Evolutionary conservation across 192 early-diverging fungal genomes (phyloP).

Genomic region (Rhizoclosmatium sp.): DNA sequence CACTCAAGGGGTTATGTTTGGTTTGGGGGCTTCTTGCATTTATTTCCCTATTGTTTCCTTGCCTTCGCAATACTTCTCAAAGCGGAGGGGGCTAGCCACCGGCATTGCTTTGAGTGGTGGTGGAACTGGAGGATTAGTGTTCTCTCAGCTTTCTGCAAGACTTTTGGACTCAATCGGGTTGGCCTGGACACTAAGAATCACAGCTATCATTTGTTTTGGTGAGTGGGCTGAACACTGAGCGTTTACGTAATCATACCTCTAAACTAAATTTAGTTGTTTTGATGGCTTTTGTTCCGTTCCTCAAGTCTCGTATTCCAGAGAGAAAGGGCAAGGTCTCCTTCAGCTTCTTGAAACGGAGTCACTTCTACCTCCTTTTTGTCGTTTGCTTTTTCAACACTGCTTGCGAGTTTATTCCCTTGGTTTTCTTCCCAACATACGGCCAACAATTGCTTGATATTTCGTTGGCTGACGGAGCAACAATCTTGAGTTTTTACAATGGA

Average conservation of each 20-base stretch:
- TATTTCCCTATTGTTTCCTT: slow-evolving; percentile 72
- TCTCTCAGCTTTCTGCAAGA: slow-evolving; percentile 65
- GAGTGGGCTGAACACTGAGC: slow-evolving; percentile 17
- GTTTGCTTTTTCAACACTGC: slow-evolving; percentile 50
- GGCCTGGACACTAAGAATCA: slow-evolving; percentile 75
- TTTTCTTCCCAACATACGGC: slow-evolving; percentile 13
- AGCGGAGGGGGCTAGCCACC: slow-evolving; percentile 70
- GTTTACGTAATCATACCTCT: neutral
- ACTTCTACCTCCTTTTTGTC: slow-evolving; percentile 18
- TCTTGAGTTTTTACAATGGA: slow-evolving; percentile 70
- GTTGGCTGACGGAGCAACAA: neutral
- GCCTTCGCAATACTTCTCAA: slow-evolving; percentile 74
- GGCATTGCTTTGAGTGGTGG: slow-evolving; percentile 75
- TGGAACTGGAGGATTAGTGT: slow-evolving; percentile 74
- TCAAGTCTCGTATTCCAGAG: slow-evolving; percentile 13
- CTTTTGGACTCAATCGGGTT: slow-evolving; percentile 68
- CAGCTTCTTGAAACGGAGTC: slow-evolving; percentile 12
- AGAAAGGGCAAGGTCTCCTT: neutral
- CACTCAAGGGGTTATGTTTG: slow-evolving; percentile 70
- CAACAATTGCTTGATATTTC: slow-evolving; percentile 1
- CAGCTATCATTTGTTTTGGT: slow-evolving; percentile 53
- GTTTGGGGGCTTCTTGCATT: slow-evolving; percentile 70
- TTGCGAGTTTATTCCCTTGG: neutral
- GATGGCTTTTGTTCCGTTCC: slow-evolving; percentile 41
- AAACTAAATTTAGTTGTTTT: slow-evolving; percentile 22